These are phyloP conservation scores for Flaveria trinervia DNA, from an alignment of 129 eudicot genomes.

Conservation along the genomic window DNA sequence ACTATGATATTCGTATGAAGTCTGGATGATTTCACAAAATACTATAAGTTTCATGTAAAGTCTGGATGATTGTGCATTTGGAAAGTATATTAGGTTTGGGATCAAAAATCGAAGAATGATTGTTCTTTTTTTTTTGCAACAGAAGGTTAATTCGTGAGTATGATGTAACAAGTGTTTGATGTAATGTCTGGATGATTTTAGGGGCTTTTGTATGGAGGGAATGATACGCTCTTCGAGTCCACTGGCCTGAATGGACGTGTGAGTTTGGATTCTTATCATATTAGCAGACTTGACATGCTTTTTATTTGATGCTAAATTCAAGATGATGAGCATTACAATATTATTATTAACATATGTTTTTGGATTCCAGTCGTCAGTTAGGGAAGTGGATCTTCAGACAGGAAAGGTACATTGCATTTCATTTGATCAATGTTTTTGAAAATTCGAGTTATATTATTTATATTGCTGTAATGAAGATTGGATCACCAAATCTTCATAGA, in stretches of 20 bases:
- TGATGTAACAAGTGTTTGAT: conserved; percentile 17
- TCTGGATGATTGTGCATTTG: not conserved
- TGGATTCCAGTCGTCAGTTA: conserved; percentile 76
- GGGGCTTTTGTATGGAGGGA: conserved; percentile 92
- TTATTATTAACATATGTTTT: conserved; percentile 23
- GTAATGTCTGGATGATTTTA: conserved; percentile 35
- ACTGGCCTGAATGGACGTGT: conserved; percentile 88
- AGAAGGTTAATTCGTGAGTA: not conserved
- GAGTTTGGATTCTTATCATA: conserved; percentile 33
- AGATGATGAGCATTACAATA: not conserved
- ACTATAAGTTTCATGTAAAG: not conserved
- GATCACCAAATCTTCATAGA: conserved; percentile 1
- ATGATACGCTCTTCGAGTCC: conserved; percentile 81
- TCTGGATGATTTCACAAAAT: not conserved
- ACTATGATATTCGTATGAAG: not conserved
- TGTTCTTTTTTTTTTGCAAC: not conserved
- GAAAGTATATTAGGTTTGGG: not conserved
- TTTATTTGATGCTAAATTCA: not conserved
- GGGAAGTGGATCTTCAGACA: conserved; percentile 67
- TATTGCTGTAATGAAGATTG: not conserved
- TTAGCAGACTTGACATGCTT: conserved; percentile 1
- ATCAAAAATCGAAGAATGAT: too few relatives aligned
- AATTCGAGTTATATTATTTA: not conserved
- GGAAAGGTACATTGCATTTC: conserved; percentile 65
- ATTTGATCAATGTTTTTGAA: not conserved